phyloP scores from a whole-genome alignment of 768 basidiomycete species.

The Boletus tomentosulus region DNA sequence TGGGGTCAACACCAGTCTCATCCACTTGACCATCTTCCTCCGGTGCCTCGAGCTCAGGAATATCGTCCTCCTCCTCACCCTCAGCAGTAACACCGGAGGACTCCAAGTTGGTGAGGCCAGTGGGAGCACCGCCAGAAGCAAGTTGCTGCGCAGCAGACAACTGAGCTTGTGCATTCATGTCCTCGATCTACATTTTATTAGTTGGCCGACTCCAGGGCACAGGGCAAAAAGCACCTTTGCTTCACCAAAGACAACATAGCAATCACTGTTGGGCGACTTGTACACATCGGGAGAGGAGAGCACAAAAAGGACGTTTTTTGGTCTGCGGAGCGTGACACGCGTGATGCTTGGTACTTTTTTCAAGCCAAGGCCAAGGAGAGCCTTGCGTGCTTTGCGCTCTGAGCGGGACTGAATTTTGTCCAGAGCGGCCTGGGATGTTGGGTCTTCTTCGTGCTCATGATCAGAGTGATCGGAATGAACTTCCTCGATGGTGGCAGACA shows the following conservation, averaged over 20 bases:
- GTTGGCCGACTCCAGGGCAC: neutral
- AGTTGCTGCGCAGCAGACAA: slow-evolving; percentile 78
- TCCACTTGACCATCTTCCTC: slow-evolving; percentile 82
- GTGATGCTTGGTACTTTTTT: slow-evolving; percentile 93
- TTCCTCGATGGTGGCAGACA: slow-evolving; percentile 80
- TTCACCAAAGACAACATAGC: slow-evolving; percentile 99
- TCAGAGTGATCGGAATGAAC: slow-evolving; percentile 76
- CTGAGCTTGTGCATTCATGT: slow-evolving; percentile 79
- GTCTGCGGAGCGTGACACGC: slow-evolving; percentile 89
- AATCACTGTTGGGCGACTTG: slow-evolving; percentile 96
- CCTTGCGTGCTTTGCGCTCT: slow-evolving; percentile 94
- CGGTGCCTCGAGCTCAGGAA: slow-evolving; percentile 77
- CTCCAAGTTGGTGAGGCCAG: slow-evolving; percentile 45
- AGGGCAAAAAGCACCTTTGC: slow-evolving; percentile 58
- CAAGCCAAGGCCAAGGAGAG: slow-evolving; percentile 83
- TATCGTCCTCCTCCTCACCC: slow-evolving; percentile 69
- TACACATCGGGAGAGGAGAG: slow-evolving; percentile 93
- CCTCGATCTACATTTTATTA: slow-evolving; percentile 59
- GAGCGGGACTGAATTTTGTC: slow-evolving; percentile 94
- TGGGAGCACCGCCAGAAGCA: slow-evolving; percentile 43
- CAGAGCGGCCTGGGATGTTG: slow-evolving; percentile 76
- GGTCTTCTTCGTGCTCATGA: slow-evolving; percentile 74
- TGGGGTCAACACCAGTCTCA: slow-evolving; percentile 85
- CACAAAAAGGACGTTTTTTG: slow-evolving; percentile 95
- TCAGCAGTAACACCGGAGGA: slow-evolving; percentile 45